Evolutionary conservation across 352 stramenopile species (phyloP), one percentile per base, ranked within the genome.

Genomic region (Phytophthora citricola): DNA sequence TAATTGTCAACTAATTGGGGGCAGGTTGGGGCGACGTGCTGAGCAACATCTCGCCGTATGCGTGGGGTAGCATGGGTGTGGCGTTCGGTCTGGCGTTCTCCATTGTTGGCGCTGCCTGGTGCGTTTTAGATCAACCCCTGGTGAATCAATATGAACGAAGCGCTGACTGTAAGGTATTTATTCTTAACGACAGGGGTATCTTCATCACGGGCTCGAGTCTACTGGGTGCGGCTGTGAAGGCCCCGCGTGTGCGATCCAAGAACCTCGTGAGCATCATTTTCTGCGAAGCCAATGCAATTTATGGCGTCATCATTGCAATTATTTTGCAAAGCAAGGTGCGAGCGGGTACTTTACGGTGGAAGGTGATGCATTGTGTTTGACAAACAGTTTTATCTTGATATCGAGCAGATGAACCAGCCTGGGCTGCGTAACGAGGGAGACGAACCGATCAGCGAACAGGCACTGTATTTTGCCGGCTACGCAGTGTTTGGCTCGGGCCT

Each of bases 221-320:
- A 41, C 90, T 99, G 55, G 98, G 98, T 55, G 98, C 98, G 26
- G 92, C 98, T 27, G 94, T 99, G 44, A 99, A 99, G 83, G 94
- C 98, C 26, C 98, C 98, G 31, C 94, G 98, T 40, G 99, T 99
- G 79, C 87, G 96, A 77, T 99, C 93, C 26, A 99, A 99, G 82
- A 99, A 99, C 81, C 90, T 99, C 66, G 97, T 99, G 70, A 98
- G 95, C 81, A 98, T 99, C 59, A 99, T 99, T 93, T 99, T 99
- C 81, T 99, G 98, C 77, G 98, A 99, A 84, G 98, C 98, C 10
- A 99, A 96, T 22, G 98, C 98, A 53, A 99, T 99, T 67, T 99
- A 99, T 79, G 98, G 98, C 59, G 94, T 99, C 63, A 99, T 99
- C 62, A 98, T 99, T 85, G 97, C 97, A 43, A 99, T 99, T 75